Percentiles rank a stretch among this genome's conserved stretches.
phyloP scores from a whole-genome alignment of 495 filamentous ascomycete species.

The Symbiotaphrina buchneri region DNA sequence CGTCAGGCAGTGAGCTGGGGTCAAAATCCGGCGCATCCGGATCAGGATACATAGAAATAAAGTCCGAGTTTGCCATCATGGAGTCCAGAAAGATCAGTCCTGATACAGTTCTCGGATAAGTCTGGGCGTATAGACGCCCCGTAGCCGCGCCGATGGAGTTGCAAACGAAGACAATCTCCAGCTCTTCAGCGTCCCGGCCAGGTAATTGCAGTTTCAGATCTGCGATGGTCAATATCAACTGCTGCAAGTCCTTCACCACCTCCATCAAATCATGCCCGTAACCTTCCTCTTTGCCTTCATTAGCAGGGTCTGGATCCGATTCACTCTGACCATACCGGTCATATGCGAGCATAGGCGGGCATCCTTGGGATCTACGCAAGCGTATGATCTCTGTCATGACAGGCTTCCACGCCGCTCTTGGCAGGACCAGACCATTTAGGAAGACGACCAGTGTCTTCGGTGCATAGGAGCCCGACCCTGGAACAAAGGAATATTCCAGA shows the following conservation, averaged over 20 bases:
- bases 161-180: conserved; percentile 23
- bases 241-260: conserved; percentile 25
- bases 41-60: conserved; percentile 34
- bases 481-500: conserved; percentile 12
- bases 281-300: conserved; percentile 10
- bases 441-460: conserved; percentile 26
- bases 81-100: conserved; percentile 35
- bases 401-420: conserved; percentile 23
- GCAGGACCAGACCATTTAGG: conserved; percentile 34
- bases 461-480: conserved; percentile 5
- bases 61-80: conserved; percentile 36
- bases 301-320: conserved; percentile 29
- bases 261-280: conserved; percentile 28
- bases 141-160: conserved; percentile 39
- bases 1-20: conserved; percentile 15
- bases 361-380: conserved; percentile 7
- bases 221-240: conserved; percentile 21
- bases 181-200: conserved; percentile 4
- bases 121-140: conserved; percentile 27
- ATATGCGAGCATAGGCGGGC: conserved; percentile 30
- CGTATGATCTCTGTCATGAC: conserved; percentile 19
- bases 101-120: conserved; percentile 19
- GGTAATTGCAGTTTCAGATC: conserved; percentile 6
- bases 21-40: conserved; percentile 28
- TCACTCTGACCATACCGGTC: conserved; percentile 42